A percentile compares a stretch with the other conserved stretches of the same genome.
These are phyloP conservation scores for Leccinum barrowsii DNA, from an alignment of 768 basidiomycete species.

Conservation along the genomic window DNA sequence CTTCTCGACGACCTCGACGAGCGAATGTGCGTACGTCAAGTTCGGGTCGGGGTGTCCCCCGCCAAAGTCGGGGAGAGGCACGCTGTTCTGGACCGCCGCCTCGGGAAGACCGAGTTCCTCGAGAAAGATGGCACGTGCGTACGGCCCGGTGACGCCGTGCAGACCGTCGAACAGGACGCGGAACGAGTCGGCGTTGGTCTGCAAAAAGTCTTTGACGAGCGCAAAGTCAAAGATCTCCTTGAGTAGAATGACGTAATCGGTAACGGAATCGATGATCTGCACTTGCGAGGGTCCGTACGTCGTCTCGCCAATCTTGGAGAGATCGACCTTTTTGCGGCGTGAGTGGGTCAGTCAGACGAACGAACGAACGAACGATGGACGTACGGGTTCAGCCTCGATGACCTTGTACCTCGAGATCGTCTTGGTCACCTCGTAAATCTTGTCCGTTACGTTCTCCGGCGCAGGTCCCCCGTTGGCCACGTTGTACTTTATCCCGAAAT, in stretches of 20 bases:
- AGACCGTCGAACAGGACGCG: constrained; percentile 94
- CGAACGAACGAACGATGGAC: constrained; percentile 24
- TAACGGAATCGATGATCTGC: constrained; percentile 90
- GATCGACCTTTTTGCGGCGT: constrained; percentile 58
- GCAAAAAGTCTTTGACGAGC: constrained; percentile 86
- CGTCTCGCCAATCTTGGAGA: constrained; percentile 76
- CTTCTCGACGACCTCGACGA: constrained; percentile 90
- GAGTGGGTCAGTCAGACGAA: not conserved
- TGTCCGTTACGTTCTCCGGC: constrained; percentile 93
- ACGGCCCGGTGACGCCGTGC: constrained; percentile 96
- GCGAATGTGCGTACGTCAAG: constrained; percentile 91
- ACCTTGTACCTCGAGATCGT: constrained; percentile 81
- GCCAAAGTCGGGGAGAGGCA: constrained; percentile 92
- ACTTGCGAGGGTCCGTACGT: constrained; percentile 82
- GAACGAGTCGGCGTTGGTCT: constrained; percentile 62
- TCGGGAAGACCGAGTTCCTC: constrained; percentile 76
- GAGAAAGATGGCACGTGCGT: constrained; percentile 85
- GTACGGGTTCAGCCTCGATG: constrained; percentile 70
- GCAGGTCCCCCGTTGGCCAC: constrained; percentile 97
- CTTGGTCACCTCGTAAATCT: constrained; percentile 91
- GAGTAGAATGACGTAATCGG: constrained; percentile 81
- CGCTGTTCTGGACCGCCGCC: constrained; percentile 84
- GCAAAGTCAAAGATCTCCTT: constrained; percentile 92
- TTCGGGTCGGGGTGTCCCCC: constrained; percentile 99
- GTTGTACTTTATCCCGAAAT: constrained; percentile 99